A percentile compares a stretch with the other conserved stretches of the same genome.
Conservation (phyloP, 495 filamentous ascomycete species). For the Massariosphaeria phaeospora region DNA sequence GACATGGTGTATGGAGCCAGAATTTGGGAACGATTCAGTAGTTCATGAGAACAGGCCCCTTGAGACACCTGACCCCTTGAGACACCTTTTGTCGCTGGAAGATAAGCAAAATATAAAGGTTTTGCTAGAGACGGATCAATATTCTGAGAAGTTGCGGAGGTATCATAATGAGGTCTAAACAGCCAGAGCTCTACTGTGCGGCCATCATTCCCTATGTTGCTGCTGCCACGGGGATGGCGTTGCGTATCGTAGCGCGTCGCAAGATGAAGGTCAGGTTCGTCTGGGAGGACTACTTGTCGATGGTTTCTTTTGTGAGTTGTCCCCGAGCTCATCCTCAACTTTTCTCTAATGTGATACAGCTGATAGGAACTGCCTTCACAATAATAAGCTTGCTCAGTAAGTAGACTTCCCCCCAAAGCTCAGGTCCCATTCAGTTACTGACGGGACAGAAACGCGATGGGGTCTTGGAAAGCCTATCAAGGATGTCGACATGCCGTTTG, state of each 20-base stretch:
- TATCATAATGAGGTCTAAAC: too few relatives aligned
- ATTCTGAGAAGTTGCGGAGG: too few relatives aligned
- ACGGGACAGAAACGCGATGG: slow-evolving; percentile 6
- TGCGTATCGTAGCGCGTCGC: not conserved
- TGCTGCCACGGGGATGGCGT: not conserved
- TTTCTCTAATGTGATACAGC: not conserved
- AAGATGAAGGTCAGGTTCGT: not conserved
- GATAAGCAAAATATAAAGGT: too few relatives aligned
- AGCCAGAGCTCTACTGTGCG: not conserved
- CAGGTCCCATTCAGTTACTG: not conserved
- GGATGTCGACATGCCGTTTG: not conserved
- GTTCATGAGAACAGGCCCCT: too few relatives aligned
- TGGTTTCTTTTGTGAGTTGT: not conserved
- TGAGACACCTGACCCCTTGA: too few relatives aligned
- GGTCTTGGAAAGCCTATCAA: not conserved
- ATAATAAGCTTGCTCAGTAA: not conserved
- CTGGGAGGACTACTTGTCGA: not conserved
- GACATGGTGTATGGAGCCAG: too few relatives aligned
- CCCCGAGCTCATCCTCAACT: not conserved
- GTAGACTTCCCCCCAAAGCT: not conserved
- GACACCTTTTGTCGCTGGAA: too few relatives aligned
- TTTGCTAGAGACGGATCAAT: too few relatives aligned
- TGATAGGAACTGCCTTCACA: not conserved
- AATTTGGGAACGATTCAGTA: too few relatives aligned
- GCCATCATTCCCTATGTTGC: not conserved